Evolutionary conservation across 2,329 filamentous ascomycete genomes (phyloP), one percentile per base, ranked within the genome.

Genomic region (Aureobasidium mangrovei): DNA sequence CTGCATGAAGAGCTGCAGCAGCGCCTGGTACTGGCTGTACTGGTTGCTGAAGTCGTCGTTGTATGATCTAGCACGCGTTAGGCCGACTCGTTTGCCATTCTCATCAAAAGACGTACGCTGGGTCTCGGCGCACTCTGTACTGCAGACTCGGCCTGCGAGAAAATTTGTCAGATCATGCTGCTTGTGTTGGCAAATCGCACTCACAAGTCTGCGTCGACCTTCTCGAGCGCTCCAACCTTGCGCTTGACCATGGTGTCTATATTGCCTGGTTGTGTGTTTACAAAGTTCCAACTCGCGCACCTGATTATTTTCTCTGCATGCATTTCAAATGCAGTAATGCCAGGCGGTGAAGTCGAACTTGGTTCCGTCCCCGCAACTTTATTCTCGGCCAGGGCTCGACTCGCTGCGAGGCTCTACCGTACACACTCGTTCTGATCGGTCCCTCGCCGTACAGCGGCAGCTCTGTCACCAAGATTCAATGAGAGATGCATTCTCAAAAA

Each of bases 171-270:
- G 86, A 65, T 60, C 60, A 10, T 27, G 38, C 9, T 18, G 67
- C 81, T 59, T 69, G 86, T 18, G 18, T 18, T 18, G 18, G 18
- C 18, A 18, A 18, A 18, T 18, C 18, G 18, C 18, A 18, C 18
- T 18, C 18, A 18, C 79, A 94, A 76, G 71, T 95, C 89, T 33
- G 90, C 91, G 67, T 96, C 91, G 62, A 95, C 83, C 79, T 96
- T 96, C 74, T 96, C 91, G 70, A 96, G 83, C 58, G 91, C 91
- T 54, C 87, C 88, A 56, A 95, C 80, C 74, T 93, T 94, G 70
- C 90, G 81, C 74, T 95, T 95, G 57, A 83, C 87, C 83, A 89
- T 93, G 52, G 32, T 59, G 26, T 42, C 27, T 33, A n/a, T 29
- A 10, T 33, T 43, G 29, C n/a, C 7, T 6, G 4, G 18, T 8